Conservation (phyloP, 768 basidiomycete genomes). For the Sistotremastrum suecicum region DNA sequence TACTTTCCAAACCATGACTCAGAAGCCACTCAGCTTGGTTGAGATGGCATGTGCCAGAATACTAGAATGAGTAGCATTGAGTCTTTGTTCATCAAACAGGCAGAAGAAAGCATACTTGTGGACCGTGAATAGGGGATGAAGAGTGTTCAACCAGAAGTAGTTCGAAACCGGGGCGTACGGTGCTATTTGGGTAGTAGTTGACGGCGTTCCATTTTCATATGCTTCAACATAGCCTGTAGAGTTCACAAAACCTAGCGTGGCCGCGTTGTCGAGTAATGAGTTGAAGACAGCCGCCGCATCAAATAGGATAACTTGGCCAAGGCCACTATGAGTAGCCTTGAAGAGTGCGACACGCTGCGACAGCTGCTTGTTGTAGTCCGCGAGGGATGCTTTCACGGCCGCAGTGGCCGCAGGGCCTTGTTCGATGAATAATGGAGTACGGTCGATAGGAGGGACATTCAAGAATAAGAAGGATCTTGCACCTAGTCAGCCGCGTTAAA, state of each 20-base stretch:
- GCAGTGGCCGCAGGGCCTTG: slow-evolving; percentile 19
- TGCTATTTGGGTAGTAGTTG: slow-evolving; percentile 35
- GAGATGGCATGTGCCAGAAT: slow-evolving; percentile 37
- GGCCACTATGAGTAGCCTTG: slow-evolving; percentile 24
- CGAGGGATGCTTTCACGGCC: slow-evolving; percentile 21
- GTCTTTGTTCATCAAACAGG: neutral
- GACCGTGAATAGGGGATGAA: slow-evolving; percentile 50
- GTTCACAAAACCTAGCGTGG: slow-evolving; percentile 42
- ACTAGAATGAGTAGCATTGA: slow-evolving; percentile 15
- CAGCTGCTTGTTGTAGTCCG: slow-evolving; percentile 39
- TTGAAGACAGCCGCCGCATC: slow-evolving; percentile 48
- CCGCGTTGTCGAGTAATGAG: slow-evolving; percentile 35
- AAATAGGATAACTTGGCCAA: slow-evolving; percentile 34
- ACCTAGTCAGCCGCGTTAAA: slow-evolving; percentile 31
- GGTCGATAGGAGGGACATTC: slow-evolving; percentile 25
- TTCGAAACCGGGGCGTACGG: slow-evolving; percentile 50
- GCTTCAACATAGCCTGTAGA: slow-evolving; percentile 43
- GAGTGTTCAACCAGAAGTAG: slow-evolving; percentile 51
- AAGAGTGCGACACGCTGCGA: slow-evolving; percentile 23
- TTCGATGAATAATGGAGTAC: slow-evolving; percentile 24
- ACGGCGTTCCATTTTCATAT: slow-evolving; percentile 43
- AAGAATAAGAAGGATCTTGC: slow-evolving; percentile 23
- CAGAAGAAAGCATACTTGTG: slow-evolving; percentile 32
- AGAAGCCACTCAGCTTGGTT: slow-evolving; percentile 22
- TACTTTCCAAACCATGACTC: too few relatives aligned